Evolutionary conservation across 208 protist species (phyloP), one percentile per base, ranked within the genome.

Genomic region (Polymyxa betae): DNA sequence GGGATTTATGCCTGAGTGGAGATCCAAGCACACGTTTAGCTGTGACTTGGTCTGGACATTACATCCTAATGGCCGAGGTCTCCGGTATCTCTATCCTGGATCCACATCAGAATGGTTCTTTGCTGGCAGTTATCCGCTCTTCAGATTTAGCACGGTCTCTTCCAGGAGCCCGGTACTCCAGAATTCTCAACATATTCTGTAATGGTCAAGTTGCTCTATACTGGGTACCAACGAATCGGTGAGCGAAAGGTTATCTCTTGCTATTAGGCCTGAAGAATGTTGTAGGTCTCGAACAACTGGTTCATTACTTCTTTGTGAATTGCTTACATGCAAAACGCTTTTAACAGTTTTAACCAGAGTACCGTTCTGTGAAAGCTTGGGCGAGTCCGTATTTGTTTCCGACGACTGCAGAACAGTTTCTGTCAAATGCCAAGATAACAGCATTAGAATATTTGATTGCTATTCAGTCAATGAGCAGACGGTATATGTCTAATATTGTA

Each of bases 351-450:
- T n/a, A 43, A 20, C n/a, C n/a, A 5, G 72, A 5, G 35, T 82
- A 20, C 10, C n/a, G 5, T 82, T 82, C 72, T 82, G 40, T 43
- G 72, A 82, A 43, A 35, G 10, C 16, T n/a, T 82, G 5, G 72
- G 72, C 72, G 72, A 82, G 35, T 38, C 72, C n/a, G 72, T 82
- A 43, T 82, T 45, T n/a, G 72, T 82, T 43, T 5, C 72, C 35
- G 72, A 82, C n/a, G 72, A 82, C 72, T 82, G 72, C n/a, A 35
- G 72, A 35, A 82, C 72, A n/a, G 72, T 82, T 82, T 45, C 16
- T n/a, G 16, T 82, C 35, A 35, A n/a, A n/a, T 43, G 72, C 16
- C 72, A 5, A 5, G n/a, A 82, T n/a, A 82, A 43, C 72, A 82
- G 35, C 72, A 43, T 82, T 43, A 5, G 40, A 20, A 12, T 82